phyloP scores from a whole-genome alignment of 2,329 filamentous ascomycete species.

The Ilyonectria destructans region DNA sequence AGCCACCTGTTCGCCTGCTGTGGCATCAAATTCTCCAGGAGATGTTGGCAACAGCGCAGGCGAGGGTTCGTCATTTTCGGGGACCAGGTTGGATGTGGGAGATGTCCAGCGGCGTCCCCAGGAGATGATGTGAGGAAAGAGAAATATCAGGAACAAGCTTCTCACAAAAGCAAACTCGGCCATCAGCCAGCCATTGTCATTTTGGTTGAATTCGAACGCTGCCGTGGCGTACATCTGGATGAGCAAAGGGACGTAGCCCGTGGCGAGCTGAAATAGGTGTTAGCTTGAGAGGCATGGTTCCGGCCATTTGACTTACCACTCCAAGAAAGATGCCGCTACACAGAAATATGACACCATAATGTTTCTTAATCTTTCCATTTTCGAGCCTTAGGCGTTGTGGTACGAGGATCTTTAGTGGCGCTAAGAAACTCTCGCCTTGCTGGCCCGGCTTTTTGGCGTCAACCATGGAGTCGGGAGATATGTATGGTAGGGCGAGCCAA shows the following conservation, averaged over 20 bases:
- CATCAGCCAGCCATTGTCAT: conserved; percentile 72
- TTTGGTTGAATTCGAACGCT: conserved; percentile 69
- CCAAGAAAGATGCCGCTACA: conserved; percentile 78
- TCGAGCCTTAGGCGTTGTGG: conserved; percentile 69
- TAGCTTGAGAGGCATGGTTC: not conserved
- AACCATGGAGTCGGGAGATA: conserved; percentile 61
- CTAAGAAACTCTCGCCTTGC: conserved; percentile 69
- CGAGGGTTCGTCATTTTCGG: conserved; percentile 30
- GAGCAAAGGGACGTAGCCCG: conserved; percentile 76
- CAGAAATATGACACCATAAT: conserved; percentile 76
- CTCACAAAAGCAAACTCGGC: conserved; percentile 70
- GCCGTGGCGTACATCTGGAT: conserved; percentile 74
- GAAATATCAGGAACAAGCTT: conserved; percentile 69
- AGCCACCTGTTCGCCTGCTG: conserved; percentile 59
- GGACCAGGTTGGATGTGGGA: not conserved
- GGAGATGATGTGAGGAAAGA: conserved; percentile 69
- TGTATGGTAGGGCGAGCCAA: conserved; percentile 63
- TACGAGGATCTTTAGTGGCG: conserved; percentile 74
- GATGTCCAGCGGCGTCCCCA: conserved; percentile 55
- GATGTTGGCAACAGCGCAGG: conserved; percentile 52
- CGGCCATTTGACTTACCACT: conserved; percentile 62
- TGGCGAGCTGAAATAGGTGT: conserved; percentile 66
- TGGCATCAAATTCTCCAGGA: conserved; percentile 60
- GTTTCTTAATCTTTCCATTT: conserved; percentile 67
- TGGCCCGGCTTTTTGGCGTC: conserved; percentile 51